Percentiles rank a stretch among this genome's conserved stretches.
These are phyloP conservation scores for Tetracentron sinense DNA, from an alignment of 164 flowering plant species.

Conservation along the genomic window DNA sequence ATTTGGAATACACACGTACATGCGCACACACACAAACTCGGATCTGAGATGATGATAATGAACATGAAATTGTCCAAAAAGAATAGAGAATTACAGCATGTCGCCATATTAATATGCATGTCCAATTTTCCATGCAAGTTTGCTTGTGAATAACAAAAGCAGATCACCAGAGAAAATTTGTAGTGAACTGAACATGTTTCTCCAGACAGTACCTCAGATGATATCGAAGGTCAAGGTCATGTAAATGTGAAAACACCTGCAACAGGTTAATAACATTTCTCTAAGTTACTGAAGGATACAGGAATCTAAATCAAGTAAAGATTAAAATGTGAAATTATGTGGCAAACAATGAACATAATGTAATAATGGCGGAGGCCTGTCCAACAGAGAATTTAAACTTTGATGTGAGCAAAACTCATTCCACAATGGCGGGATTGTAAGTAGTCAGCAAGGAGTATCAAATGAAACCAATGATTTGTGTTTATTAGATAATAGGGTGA, in stretches of 20 bases:
- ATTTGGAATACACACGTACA: too few relatives aligned
- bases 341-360: too few relatives aligned
- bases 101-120: background rate
- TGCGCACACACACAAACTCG: background rate
- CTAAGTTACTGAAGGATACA: background rate
- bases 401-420: too few relatives aligned
- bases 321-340: too few relatives aligned
- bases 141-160: background rate
- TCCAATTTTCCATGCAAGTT: background rate
- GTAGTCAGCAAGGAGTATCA: too few relatives aligned
- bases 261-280: slow-evolving; percentile 9
- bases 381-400: too few relatives aligned
- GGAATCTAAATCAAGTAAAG: background rate
- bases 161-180: background rate
- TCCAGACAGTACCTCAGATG: slow-evolving; percentile 70
- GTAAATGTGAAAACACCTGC: slow-evolving; percentile 97
- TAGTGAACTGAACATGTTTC: background rate
- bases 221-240: slow-evolving; percentile 84
- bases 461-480: too few relatives aligned
- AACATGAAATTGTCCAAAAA: background rate
- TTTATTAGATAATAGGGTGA: too few relatives aligned
- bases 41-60: background rate
- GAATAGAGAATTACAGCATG: background rate
- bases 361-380: too few relatives aligned
- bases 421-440: too few relatives aligned